phyloP scores from a whole-genome alignment of 2,329 filamentous ascomycete genomes.

The Claviceps sorghi region DNA sequence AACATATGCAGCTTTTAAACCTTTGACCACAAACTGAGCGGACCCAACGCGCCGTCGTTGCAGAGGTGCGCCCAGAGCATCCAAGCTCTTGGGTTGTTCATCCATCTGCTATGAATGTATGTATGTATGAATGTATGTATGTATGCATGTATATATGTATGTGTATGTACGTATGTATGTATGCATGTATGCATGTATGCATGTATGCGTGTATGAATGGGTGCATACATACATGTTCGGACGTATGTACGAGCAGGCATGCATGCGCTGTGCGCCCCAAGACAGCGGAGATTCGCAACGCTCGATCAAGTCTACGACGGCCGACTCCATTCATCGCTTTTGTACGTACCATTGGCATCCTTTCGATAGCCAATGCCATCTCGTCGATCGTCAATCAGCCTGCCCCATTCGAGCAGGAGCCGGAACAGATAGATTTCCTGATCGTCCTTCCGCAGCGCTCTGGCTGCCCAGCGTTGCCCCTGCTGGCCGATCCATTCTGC shows the following conservation, averaged over 20 bases:
- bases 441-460: slow-evolving; percentile 53
- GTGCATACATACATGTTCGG: not conserved
- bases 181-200: too few relatives aligned
- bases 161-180: too few relatives aligned
- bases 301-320: not conserved
- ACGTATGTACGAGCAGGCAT: not conserved
- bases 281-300: not conserved
- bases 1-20: not conserved
- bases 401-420: slow-evolving; percentile 61
- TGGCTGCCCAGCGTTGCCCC: slow-evolving; percentile 49
- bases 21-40: not conserved
- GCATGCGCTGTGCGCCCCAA: not conserved
- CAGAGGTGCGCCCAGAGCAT: not conserved
- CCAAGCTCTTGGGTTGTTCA: not conserved
- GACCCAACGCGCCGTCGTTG: not conserved
- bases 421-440: slow-evolving; percentile 72
- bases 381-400: slow-evolving; percentile 48
- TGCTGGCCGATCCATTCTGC: slow-evolving; percentile 51
- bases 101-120: too few relatives aligned
- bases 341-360: slow-evolving; percentile 15
- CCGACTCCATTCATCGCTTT: slow-evolving; percentile 17
- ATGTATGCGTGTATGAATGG: too few relatives aligned
- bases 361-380: slow-evolving; percentile 27
- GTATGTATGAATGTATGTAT: too few relatives aligned
- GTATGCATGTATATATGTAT: too few relatives aligned